Evolutionary conservation across 306 rosid genomes (phyloP).

Genomic region (Canavalia ensiformis): DNA sequence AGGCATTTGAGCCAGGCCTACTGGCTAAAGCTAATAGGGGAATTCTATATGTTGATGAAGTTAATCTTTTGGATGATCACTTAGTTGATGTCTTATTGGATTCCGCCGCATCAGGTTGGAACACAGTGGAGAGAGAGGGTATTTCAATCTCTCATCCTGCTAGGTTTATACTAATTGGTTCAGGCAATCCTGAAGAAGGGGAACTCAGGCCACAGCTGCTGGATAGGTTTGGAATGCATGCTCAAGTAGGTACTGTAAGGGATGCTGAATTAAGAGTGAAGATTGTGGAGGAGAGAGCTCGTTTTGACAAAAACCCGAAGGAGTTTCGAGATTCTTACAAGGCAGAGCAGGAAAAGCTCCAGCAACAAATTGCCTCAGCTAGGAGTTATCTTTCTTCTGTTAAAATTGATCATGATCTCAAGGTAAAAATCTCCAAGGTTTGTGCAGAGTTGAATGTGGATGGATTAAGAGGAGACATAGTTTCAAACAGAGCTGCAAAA

Average conservation of each 20-base stretch:
- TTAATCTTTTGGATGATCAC: constrained; percentile 95
- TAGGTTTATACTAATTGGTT: constrained; percentile 89
- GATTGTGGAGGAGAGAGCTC: constrained; percentile 93
- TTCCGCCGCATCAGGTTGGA: constrained; percentile 99
- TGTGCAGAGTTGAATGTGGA: constrained; percentile 93
- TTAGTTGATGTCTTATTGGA: constrained; percentile 92
- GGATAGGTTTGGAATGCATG: constrained; percentile 99
- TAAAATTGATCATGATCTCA: constrained; percentile 77
- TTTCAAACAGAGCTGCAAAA: constrained; percentile 88
- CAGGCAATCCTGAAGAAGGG: constrained; percentile 98
- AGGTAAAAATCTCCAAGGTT: constrained; percentile 89
- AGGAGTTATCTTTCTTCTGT: constrained; percentile 73
- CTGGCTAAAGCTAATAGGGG: constrained; percentile 97
- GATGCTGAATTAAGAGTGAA: constrained; percentile 96
- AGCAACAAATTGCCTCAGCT: constrained; percentile 73
- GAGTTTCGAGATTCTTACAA: constrained; percentile 71
- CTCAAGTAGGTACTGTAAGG: constrained; percentile 93
- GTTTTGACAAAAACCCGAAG: constrained; percentile 83
- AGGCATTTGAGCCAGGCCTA: constrained; percentile 96
- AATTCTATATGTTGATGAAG: constrained; percentile 94
- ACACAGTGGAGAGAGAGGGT: constrained; percentile 98
- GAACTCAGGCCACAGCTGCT: constrained; percentile 97
- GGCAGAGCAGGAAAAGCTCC: constrained; percentile 81
- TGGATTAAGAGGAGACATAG: constrained; percentile 97
- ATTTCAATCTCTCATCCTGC: constrained; percentile 96